These are phyloP conservation scores for Centella asiatica DNA, from an alignment of 129 eudicot genomes.

Conservation along the genomic window DNA sequence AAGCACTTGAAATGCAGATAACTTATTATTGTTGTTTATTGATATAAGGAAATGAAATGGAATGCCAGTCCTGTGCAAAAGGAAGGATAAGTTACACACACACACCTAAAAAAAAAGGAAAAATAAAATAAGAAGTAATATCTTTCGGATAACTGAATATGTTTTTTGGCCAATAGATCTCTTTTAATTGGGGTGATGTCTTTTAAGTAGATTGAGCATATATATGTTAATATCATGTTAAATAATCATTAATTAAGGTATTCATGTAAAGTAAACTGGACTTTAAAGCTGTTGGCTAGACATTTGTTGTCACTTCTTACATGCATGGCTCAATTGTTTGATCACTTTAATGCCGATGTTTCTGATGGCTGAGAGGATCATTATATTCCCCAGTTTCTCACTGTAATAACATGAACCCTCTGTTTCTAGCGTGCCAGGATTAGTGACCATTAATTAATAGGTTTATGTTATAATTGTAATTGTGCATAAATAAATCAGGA, in stretches of 20 bases:
- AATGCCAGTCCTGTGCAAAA: no score
- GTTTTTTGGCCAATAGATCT: no score
- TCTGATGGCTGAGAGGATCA: not conserved
- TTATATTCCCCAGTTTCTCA: not conserved
- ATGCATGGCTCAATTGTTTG: not conserved
- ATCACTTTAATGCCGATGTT: not conserved
- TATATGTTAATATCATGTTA: no score
- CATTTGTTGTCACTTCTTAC: not conserved
- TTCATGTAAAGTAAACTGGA: no score
- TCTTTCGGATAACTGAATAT: no score
- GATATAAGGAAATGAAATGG: no score
- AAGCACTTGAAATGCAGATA: not conserved
- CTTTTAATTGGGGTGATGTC: no score
- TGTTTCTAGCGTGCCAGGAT: not conserved
- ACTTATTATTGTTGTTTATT: not conserved
- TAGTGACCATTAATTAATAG: not conserved
- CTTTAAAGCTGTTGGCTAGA: not conserved
- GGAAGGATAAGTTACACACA: no score
- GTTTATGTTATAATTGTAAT: not conserved
- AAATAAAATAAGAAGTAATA: no score
- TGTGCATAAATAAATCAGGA: not conserved
- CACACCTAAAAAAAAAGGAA: no score
- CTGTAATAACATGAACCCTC: not conserved
- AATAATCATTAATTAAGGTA: no score
- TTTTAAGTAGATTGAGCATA: no score